Conservation (phyloP, 1,284 basidiomycete species). For the Polyporus tsugae region DNA sequence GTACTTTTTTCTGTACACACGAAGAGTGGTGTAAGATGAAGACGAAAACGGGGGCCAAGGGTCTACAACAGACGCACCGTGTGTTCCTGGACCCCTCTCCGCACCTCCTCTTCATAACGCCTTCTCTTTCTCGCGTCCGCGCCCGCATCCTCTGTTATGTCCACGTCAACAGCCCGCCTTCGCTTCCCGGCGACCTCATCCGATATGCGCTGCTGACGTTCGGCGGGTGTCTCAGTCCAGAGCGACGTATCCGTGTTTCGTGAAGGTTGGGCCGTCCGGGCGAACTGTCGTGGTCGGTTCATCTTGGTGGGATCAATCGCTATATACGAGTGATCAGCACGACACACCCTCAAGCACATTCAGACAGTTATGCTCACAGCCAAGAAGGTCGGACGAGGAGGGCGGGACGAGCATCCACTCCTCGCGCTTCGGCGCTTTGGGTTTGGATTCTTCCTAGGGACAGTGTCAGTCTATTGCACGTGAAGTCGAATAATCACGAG, state of each 20-base stretch:
- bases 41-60: too few species aligned
- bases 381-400: conserved; percentile 75
- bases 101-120: conserved; percentile 72
- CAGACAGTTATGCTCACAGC: conserved; percentile 56
- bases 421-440: conserved; percentile 81
- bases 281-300: conserved; percentile 76
- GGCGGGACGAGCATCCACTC: conserved; percentile 97
- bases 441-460: conserved; percentile 70
- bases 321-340: conserved; percentile 32
- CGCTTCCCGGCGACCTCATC: conserved; percentile 90
- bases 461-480: neutral
- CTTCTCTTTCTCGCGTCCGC: conserved; percentile 58
- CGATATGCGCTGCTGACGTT: conserved; percentile 82
- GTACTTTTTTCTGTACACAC: conserved; percentile 60
- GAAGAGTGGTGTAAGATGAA: neutral
- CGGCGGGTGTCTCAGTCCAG: conserved; percentile 94
- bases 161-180: conserved; percentile 63
- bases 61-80: conserved; percentile 64
- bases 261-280: conserved; percentile 62
- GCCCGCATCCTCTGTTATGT: conserved; percentile 51
- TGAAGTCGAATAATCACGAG: neutral
- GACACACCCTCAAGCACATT: neutral
- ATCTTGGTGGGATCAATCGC: conserved; percentile 77
- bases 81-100: conserved; percentile 78
- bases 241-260: conserved; percentile 64